Evolutionary conservation across 2,329 filamentous ascomycete genomes (phyloP).

Genomic region (Plenodomus lindquistii): DNA sequence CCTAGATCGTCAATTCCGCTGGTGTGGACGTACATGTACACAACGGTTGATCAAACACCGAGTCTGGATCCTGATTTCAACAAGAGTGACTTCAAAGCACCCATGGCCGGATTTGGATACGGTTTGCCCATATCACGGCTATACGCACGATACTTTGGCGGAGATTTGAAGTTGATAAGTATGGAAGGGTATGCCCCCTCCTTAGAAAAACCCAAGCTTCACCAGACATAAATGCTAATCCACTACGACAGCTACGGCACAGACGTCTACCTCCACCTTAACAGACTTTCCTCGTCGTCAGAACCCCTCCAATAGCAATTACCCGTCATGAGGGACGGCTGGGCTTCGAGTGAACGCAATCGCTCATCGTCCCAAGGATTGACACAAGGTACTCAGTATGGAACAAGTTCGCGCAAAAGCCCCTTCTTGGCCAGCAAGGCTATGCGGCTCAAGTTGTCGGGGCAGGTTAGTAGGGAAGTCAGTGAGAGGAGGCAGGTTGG

Average conservation of each 20-base stretch:
- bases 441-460: slow-evolving; percentile 71
- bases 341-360: slow-evolving; percentile 45
- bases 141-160: slow-evolving; percentile 96
- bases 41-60: slow-evolving; percentile 93
- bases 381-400: slow-evolving; percentile 47
- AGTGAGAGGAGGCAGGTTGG: slow-evolving; percentile 89
- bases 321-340: slow-evolving; percentile 84
- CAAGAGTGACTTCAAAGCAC: slow-evolving; percentile 98
- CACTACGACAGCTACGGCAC: slow-evolving; percentile 76
- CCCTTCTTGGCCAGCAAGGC: slow-evolving; percentile 50
- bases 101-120: slow-evolving; percentile 99
- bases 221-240: slow-evolving; percentile 19
- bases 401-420: slow-evolving; percentile 26
- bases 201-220: neutral
- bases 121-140: slow-evolving; percentile 90
- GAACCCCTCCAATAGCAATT: slow-evolving; percentile 92
- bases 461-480: slow-evolving; percentile 62
- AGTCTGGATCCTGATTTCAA: slow-evolving; percentile 97
- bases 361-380: slow-evolving; percentile 59
- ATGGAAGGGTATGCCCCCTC: slow-evolving; percentile 85
- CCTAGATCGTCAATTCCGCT: slow-evolving; percentile 89
- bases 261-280: slow-evolving; percentile 97
- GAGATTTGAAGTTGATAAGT: slow-evolving; percentile 94
- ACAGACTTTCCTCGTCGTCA: slow-evolving; percentile 90
- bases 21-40: slow-evolving; percentile 99